Conservation (phyloP, 768 basidiomycete genomes). For the Cytidiella melzeri region DNA sequence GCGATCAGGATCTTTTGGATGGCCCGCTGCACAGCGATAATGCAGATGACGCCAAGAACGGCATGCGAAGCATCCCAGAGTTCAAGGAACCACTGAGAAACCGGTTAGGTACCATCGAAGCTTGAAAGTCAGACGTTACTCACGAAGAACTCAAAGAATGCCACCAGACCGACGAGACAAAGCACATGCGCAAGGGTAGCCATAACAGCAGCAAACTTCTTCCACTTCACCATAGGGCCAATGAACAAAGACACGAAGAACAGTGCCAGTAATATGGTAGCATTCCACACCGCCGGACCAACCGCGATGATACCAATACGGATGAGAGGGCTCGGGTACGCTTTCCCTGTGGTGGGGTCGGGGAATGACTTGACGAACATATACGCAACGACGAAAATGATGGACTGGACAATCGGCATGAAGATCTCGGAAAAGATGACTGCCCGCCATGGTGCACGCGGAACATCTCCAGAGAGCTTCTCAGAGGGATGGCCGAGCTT, state of each 20-base stretch:
- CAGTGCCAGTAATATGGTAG: slow-evolving; percentile 71
- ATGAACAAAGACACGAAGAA: slow-evolving; percentile 93
- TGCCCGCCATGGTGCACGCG: slow-evolving; percentile 81
- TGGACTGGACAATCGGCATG: slow-evolving; percentile 70
- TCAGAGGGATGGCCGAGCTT: slow-evolving; percentile 96
- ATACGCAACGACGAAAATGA: slow-evolving; percentile 77
- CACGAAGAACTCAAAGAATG: slow-evolving; percentile 96
- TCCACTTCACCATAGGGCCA: slow-evolving; percentile 86
- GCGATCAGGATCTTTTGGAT: slow-evolving; percentile 93
- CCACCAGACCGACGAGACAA: slow-evolving; percentile 74
- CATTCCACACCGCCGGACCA: slow-evolving; percentile 95
- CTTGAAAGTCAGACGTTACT: slow-evolving; percentile 30
- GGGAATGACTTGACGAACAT: slow-evolving; percentile 95
- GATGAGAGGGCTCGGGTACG: slow-evolving; percentile 78
- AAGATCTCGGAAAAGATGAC: slow-evolving; percentile 83
- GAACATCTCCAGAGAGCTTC: slow-evolving; percentile 91
- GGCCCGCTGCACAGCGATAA: slow-evolving; percentile 85
- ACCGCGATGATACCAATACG: slow-evolving; percentile 85
- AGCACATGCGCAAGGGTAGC: slow-evolving; percentile 86
- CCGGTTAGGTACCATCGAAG: slow-evolving; percentile 13
- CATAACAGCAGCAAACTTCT: slow-evolving; percentile 87
- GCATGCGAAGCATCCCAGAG: slow-evolving; percentile 97
- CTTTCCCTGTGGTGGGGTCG: slow-evolving; percentile 42
- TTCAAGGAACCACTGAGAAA: slow-evolving; percentile 85
- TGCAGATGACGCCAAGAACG: slow-evolving; percentile 85